These are phyloP conservation scores for Ormosia emarginata DNA, from an alignment of 306 rosid genomes.

Conservation along the genomic window DNA sequence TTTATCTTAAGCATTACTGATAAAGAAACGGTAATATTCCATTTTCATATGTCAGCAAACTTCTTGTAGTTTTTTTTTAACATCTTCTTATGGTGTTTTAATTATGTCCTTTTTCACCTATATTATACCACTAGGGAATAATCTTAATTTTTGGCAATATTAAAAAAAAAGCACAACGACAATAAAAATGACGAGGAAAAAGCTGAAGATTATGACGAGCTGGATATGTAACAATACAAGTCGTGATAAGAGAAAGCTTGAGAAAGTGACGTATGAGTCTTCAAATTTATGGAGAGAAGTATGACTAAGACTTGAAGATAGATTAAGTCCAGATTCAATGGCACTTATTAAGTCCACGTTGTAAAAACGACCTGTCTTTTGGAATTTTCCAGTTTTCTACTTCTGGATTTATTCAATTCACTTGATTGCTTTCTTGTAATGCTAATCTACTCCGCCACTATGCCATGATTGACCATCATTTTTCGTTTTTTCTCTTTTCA, in stretches of 20 bases:
- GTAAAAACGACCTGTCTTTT: slow-evolving; percentile 46
- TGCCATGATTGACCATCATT: slow-evolving; percentile 22
- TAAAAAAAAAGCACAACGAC: neutral
- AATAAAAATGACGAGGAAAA: slow-evolving; percentile 5
- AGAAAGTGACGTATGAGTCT: slow-evolving; percentile 37
- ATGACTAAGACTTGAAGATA: slow-evolving; percentile 21
- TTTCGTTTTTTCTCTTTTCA: neutral
- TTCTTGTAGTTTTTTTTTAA: too few relatives aligned
- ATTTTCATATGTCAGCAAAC: too few relatives aligned
- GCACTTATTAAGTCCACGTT: slow-evolving; percentile 43
- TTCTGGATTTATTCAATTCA: slow-evolving; percentile 22
- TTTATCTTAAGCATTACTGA: too few relatives aligned
- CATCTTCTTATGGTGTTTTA: too few relatives aligned
- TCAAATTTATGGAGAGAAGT: slow-evolving; percentile 14
- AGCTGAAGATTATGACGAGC: slow-evolving; percentile 29
- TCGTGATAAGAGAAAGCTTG: slow-evolving; percentile 25
- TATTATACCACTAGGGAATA: neutral
- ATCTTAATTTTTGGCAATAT: neutral
- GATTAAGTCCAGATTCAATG: slow-evolving; percentile 63
- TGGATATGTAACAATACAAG: slow-evolving; percentile 16
- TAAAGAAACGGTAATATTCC: too few relatives aligned
- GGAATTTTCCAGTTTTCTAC: neutral
- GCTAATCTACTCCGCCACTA: slow-evolving; percentile 22
- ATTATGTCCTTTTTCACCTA: too few relatives aligned
- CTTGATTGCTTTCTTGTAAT: slow-evolving; percentile 14